Evolutionary conservation across 805 yeast genomes (phyloP), one percentile per base, ranked within the genome.

Genomic region (Saccharomycopsis amapae): DNA sequence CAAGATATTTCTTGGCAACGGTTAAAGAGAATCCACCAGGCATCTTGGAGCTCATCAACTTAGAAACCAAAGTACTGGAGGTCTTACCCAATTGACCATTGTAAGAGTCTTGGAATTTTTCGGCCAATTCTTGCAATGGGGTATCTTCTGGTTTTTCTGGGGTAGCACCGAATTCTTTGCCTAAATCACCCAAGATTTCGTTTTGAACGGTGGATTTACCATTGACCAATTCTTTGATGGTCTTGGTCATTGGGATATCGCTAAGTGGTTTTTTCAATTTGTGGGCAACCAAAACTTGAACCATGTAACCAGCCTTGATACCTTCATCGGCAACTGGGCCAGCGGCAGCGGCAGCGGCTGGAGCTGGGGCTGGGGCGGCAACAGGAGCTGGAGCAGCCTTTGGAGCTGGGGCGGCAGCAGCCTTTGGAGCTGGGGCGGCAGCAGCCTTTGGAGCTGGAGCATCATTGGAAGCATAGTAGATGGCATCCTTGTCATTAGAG

Each of bases 71-170:
- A 25, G 97, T 83, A 31, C 89, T 70, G 1, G 97, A 83, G 60
- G 89, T 95, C 66, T 93, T 93, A 65, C 99, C 99, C 56, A 93
- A 76, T 55, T 79, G 75, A 56, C 97, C 97, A 56, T 69, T 64
- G 73, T 86, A 93, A 26, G 89, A 72, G 55, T 86, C 96, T 71
- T 90, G 96, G 78, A 93, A 87, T 59, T 78, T 81, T 62, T 87
- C 97, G 41, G 97, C 96, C 64, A 93, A 78, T 67, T 93, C 99
- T 61, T 79, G 85, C 58, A 93, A 75, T 51, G 98, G 98, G 34
- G 96, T 85, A 61, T 93, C 99, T 69, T 93, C 99, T 53, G 99
- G 97, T 69, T 93, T 93, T 70, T 93, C 99, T 35, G 99, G 99
- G 40, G 97, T 89, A 38, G 94, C 68, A 59, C 97, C 97, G 61